Evolutionary conservation across 2,329 filamentous ascomycete genomes (phyloP).

Genomic region (Epichloe elymi): DNA sequence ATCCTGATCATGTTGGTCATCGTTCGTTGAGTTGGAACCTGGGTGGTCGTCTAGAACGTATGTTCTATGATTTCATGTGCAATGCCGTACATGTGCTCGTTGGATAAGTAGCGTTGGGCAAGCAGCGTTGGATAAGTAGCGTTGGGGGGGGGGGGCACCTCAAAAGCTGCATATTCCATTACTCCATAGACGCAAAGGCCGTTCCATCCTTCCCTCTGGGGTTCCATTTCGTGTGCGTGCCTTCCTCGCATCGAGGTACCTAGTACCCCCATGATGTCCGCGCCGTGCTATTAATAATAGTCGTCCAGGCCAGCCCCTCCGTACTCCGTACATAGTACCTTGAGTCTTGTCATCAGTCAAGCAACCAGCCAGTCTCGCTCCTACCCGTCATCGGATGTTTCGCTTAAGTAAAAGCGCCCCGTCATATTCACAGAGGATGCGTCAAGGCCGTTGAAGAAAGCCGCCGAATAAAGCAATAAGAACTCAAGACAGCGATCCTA

Average conservation of each 20-base stretch:
- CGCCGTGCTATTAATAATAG: not conserved
- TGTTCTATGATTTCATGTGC: not conserved
- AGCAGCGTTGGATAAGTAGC: too few relatives aligned
- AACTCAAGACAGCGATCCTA: slow-evolving; percentile 1
- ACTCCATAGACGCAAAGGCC: not conserved
- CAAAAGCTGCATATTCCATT: not conserved
- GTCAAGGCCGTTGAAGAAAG: slow-evolving; percentile 5
- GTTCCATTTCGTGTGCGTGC: not conserved
- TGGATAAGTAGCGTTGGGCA: too few relatives aligned
- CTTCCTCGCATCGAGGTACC: not conserved
- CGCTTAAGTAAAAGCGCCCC: slow-evolving; percentile 1
- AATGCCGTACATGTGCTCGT: not conserved
- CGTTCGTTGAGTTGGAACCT: not conserved
- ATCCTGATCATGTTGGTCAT: not conserved
- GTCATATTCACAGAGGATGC: slow-evolving; percentile 6
- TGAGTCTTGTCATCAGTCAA: not conserved
- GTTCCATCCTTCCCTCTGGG: slow-evolving; percentile 1
- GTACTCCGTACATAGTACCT: not conserved
- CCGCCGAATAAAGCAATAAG: slow-evolving; percentile 8
- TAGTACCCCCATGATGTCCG: not conserved
- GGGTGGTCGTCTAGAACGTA: not conserved
- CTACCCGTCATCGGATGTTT: not conserved
- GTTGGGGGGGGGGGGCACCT: not conserved
- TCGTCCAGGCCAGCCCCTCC: not conserved
- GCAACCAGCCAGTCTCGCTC: not conserved